Evolutionary conservation across 345 rosid genomes (phyloP), one percentile per base, ranked within the genome.

Genomic region (Hibiscus trionum): DNA sequence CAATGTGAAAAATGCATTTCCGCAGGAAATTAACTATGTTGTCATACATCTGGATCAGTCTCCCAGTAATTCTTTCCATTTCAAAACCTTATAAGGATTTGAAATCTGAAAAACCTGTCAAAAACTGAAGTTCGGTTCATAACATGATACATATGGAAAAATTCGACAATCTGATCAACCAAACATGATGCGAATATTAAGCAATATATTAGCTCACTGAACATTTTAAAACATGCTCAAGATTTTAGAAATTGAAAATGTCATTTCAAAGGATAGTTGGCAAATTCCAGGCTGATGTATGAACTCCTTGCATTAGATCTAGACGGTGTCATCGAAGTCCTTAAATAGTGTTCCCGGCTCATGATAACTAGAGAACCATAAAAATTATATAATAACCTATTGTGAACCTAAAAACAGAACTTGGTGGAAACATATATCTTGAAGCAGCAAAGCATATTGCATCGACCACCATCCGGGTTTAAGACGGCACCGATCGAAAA

Each of bases 1-100:
- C 81, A 66, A 82, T 24, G 14, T 70, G 47, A 69, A 78, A 83
- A 26, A 85, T 12, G 70, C 76, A 85, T 72, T 74, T 81, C 57
- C 81, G 79, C 33, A 80, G 9, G 49, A 80, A 66, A 72, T 60
- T 70, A 70, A 70, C 15, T 9, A 70, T 3, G 52, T 35, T 19
- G 26, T 6, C 4, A 55, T n/a, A 53, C 12, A 33, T 33, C 17
- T 55, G 62, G 16, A 39, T 33, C 46, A 55, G 9, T 21, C 17
- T 56, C 27, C 52, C 7, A 37, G 50, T 37, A 17, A 64, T 64
- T 11, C 44, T 70, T 49, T 70, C 53, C 63, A 56, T 70, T 14
- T 14, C 62, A 55, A 53, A 66, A 55, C 62, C 35, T 55, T 10
- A 11, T 24, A 16, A 9, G 11, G 60, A 46, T 49, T 39, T 10